phyloP scores from a whole-genome alignment of 306 rosid genomes.

The Cucurbita moschata region DNA sequence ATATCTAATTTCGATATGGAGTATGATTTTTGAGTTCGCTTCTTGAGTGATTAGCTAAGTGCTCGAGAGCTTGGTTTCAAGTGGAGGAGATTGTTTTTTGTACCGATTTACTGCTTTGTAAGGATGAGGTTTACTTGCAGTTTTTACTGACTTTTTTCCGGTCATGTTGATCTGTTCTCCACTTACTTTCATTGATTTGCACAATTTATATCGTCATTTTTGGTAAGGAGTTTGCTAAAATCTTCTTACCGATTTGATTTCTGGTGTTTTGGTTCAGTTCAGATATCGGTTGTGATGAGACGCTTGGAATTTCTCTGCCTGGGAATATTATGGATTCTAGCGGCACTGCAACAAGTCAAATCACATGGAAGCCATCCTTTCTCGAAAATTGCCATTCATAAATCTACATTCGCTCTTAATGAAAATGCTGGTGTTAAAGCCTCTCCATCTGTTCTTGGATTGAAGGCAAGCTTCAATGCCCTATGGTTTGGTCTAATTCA shows the following conservation, averaged over 20 bases:
- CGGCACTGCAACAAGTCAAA: slow-evolving; percentile 20
- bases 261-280: neutral
- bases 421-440: slow-evolving; percentile 40
- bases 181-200: neutral
- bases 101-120: neutral
- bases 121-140: neutral
- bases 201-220: neutral
- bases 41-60: neutral
- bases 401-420: slow-evolving; percentile 35
- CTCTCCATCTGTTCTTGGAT: slow-evolving; percentile 44
- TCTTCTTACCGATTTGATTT: neutral
- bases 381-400: slow-evolving; percentile 41
- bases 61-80: neutral
- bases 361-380: slow-evolving; percentile 64
- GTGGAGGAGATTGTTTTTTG: neutral
- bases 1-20: neutral
- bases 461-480: slow-evolving; percentile 29
- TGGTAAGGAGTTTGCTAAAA: neutral
- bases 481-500: neutral
- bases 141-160: neutral
- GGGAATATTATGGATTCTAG: slow-evolving; percentile 23
- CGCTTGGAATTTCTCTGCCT: slow-evolving; percentile 19
- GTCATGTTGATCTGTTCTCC: neutral
- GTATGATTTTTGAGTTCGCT: neutral
- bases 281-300: slow-evolving; percentile 27